phyloP scores from a whole-genome alignment of 1,139 yeast genomes.

The Suhomyces anneliseae region DNA sequence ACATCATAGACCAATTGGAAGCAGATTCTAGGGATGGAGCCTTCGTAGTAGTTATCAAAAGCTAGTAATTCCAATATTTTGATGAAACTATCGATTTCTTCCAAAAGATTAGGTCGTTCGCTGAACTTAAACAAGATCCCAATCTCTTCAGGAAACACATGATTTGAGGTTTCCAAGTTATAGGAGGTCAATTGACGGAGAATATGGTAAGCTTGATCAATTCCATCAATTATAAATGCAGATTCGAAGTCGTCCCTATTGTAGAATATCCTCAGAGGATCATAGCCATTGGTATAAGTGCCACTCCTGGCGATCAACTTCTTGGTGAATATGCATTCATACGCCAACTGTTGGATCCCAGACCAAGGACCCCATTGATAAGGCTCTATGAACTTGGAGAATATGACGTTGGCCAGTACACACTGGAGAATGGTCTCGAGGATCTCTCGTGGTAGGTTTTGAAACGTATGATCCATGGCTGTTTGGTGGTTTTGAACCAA shows the following conservation, averaged over 20 bases:
- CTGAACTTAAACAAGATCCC: conserved; percentile 13
- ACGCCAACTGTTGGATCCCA: conserved; percentile 9
- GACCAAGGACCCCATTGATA: conserved; percentile 4
- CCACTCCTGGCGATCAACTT: conserved; percentile 7
- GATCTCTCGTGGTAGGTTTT: conserved; percentile 15
- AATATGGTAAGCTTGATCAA: conserved; percentile 15
- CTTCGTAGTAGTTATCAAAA: conserved; percentile 18
- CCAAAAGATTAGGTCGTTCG: background rate
- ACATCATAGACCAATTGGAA: conserved; percentile 19
- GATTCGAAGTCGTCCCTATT: background rate
- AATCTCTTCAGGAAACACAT: conserved; percentile 19
- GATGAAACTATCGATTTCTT: conserved; percentile 12
- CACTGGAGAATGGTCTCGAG: conserved; percentile 12
- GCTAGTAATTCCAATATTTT: conserved; percentile 21
- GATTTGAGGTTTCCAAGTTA: conserved; percentile 9
- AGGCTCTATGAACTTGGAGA: conserved; percentile 15
- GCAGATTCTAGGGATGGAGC: conserved; percentile 13
- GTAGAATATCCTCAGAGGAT: conserved; percentile 15
- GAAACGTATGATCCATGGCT: background rate
- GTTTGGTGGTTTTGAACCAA: background rate
- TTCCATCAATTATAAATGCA: conserved; percentile 14
- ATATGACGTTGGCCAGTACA: conserved; percentile 13
- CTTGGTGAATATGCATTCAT: conserved; percentile 4
- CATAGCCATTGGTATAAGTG: conserved; percentile 2
- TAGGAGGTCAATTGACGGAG: conserved; percentile 15